Conservation (phyloP, 148 eudicot genomes). For the Silene latifolia region DNA sequence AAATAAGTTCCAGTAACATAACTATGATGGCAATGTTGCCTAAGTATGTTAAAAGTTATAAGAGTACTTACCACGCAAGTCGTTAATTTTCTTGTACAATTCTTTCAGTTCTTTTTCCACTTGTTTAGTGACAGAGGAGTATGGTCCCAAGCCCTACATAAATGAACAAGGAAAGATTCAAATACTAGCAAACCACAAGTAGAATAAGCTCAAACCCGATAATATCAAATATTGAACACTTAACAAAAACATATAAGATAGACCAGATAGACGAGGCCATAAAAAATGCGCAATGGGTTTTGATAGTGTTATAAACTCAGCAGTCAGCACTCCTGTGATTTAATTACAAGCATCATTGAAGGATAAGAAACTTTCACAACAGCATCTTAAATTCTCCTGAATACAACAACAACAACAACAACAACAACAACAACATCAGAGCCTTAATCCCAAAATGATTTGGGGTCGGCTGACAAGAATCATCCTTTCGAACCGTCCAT, state of each 20-base stretch:
- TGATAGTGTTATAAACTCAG: no score
- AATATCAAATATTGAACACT: background rate
- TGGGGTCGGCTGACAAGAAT: no score
- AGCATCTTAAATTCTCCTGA: no score
- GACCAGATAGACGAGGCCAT: background rate
- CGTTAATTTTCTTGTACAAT: slow-evolving; percentile 82
- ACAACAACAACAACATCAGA: no score
- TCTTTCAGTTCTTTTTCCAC: slow-evolving; percentile 86
- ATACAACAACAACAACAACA: no score
- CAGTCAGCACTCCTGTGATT: no score
- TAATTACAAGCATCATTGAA: no score
- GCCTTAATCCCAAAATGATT: no score
- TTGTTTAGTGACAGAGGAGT: slow-evolving; percentile 68
- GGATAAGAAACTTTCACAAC: no score
- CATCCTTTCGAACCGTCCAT: no score
- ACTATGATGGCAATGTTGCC: no score
- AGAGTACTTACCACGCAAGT: slow-evolving; percentile 59
- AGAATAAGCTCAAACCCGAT: background rate
- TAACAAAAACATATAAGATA: background rate
- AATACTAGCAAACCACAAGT: background rate
- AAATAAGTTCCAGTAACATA: background rate
- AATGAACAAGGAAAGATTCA: slow-evolving; percentile 2
- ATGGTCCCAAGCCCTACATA: slow-evolving; percentile 88
- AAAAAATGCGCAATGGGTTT: background rate
- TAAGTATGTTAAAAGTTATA: no score